These are phyloP conservation scores for Acanthamoeba triangularis DNA, from an alignment of 208 protist genomes.

Conservation along the genomic window DNA sequence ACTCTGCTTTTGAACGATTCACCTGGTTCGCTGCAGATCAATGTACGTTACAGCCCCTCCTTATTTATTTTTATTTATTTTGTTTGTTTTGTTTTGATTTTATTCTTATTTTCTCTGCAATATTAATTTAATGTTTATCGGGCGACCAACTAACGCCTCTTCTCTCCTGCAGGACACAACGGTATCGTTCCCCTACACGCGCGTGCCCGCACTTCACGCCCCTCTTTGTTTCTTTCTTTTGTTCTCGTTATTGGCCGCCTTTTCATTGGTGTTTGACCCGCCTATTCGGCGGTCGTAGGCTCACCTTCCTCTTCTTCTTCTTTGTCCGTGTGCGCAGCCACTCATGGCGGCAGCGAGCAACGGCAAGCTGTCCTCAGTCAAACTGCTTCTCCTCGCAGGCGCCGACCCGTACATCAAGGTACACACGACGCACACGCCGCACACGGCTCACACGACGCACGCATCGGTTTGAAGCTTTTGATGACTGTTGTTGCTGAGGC, in stretches of 20 bases:
- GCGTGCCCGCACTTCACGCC: no score
- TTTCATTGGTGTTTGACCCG: not conserved
- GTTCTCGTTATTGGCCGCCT: not conserved
- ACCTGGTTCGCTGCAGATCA: not conserved
- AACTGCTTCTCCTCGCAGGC: not conserved
- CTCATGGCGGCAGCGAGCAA: conserved; percentile 11
- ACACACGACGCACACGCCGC: not conserved
- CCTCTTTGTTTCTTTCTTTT: not conserved
- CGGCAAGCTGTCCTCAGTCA: not conserved
- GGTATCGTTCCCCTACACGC: no score
- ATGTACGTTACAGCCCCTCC: not conserved
- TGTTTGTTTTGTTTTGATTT: not conserved
- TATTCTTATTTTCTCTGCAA: not conserved
- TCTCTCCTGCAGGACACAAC: no score
- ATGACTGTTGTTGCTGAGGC: no score
- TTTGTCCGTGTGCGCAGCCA: not conserved
- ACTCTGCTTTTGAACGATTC: no score
- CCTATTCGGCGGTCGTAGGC: no score
- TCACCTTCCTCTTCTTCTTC: not conserved
- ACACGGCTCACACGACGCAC: not conserved
- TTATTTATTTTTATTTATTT: not conserved
- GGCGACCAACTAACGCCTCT: no score
- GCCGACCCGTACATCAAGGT: conserved; percentile 26
- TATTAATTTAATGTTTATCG: not conserved
- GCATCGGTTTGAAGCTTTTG: no score